These are phyloP conservation scores for Thalassiosira mediterranea DNA, from an alignment of 352 stramenopile genomes.

Conservation along the genomic window DNA sequence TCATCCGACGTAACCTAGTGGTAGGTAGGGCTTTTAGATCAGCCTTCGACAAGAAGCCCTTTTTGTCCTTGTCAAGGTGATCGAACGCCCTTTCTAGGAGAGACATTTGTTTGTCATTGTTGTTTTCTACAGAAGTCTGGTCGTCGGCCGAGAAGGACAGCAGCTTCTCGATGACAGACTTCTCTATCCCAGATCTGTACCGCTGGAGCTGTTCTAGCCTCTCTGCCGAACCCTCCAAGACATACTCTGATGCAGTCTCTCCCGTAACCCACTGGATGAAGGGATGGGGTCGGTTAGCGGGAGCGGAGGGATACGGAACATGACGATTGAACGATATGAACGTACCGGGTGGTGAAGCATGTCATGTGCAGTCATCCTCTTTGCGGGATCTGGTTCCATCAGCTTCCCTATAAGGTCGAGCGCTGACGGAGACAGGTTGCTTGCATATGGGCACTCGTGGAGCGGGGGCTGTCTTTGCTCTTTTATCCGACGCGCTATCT, in stretches of 20 bases:
- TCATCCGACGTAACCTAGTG: conserved; percentile 27
- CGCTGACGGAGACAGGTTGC: conserved; percentile 87
- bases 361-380: conserved; percentile 89
- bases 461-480: conserved; percentile 80
- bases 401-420: conserved; percentile 89
- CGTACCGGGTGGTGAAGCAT: conserved; percentile 90
- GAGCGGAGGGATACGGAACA: too few relatives aligned
- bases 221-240: conserved; percentile 53
- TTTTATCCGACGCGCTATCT: conserved; percentile 88
- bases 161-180: conserved; percentile 63
- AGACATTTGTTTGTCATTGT: conserved; percentile 30
- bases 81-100: conserved; percentile 79
- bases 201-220: conserved; percentile 38
- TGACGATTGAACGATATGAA: too few relatives aligned
- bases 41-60: conserved; percentile 66
- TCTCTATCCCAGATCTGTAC: conserved; percentile 55
- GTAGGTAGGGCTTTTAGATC: conserved; percentile 43
- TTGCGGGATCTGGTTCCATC: conserved; percentile 87
- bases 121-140: conserved; percentile 9
- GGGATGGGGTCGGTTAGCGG: too few relatives aligned
- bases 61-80: conserved; percentile 70
- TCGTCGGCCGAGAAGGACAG: conserved; percentile 60
- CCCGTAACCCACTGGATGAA: conserved; percentile 90
- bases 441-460: conserved; percentile 41
- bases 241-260: conserved; percentile 53